Percentiles rank a stretch among this genome's conserved stretches.
Conservation (phyloP, 1,139 yeast genomes). For the Kodamaea derodonti region DNA sequence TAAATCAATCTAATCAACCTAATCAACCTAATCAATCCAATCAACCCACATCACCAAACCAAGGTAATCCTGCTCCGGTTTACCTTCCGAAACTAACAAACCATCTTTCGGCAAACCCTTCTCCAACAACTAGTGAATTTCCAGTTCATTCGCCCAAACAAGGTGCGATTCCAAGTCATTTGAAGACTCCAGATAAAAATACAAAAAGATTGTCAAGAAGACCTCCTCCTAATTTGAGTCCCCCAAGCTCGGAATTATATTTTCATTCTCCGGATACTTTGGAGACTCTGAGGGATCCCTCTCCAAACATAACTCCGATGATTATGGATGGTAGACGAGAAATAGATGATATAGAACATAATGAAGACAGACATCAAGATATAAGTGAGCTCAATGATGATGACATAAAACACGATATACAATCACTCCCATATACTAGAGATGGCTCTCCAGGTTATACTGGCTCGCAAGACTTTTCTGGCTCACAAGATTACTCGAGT, state of each 20-base stretch:
- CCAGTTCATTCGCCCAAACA: background rate
- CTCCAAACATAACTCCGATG: constrained; percentile 1
- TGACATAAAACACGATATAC: background rate
- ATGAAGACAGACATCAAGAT: background rate
- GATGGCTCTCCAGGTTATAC: too few species aligned
- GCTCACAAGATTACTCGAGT: too few species aligned
- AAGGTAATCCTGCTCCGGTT: background rate
- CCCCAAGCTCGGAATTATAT: constrained; percentile 10
- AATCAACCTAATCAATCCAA: too few species aligned
- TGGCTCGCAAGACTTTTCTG: too few species aligned
- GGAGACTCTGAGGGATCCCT: constrained; percentile 1
- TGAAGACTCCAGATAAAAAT: background rate
- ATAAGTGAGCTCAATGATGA: background rate
- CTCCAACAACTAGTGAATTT: background rate
- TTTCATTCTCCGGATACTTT: constrained; percentile 3
- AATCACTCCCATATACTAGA: background rate
- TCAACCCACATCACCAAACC: too few species aligned
- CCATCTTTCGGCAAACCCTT: background rate
- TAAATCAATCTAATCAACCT: too few species aligned
- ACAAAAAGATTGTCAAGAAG: constrained; percentile 14
- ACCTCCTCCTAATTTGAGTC: constrained; percentile 11
- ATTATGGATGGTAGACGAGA: background rate
- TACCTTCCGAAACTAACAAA: background rate
- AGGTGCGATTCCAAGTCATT: background rate
- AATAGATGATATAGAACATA: background rate